These are phyloP conservation scores for Aspergillus phoenicis DNA, from an alignment of 2,329 filamentous ascomycete species.

Conservation along the genomic window DNA sequence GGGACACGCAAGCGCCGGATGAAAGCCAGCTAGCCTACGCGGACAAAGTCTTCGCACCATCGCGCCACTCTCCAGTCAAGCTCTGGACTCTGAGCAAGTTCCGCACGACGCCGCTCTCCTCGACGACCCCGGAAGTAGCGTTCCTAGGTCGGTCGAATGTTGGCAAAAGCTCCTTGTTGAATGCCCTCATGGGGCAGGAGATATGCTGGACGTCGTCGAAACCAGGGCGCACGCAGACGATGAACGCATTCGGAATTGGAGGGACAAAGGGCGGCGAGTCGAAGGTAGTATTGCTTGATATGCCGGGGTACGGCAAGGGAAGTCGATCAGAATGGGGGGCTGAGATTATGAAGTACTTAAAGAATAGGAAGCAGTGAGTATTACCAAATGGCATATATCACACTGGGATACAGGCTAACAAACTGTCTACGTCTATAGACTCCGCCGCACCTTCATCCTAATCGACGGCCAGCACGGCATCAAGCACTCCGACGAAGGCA, in stretches of 20 bases:
- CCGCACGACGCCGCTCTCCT: constrained; percentile 58
- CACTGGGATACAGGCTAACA: not conserved
- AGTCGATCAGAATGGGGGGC: constrained; percentile 64
- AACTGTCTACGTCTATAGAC: constrained; percentile 32
- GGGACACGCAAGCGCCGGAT: constrained; percentile 53
- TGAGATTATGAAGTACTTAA: constrained; percentile 70
- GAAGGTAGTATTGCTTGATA: constrained; percentile 65
- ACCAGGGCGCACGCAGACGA: constrained; percentile 63
- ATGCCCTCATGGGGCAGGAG: constrained; percentile 59
- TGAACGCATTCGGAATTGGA: constrained; percentile 68
- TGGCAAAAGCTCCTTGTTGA: constrained; percentile 68
- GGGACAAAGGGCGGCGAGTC: constrained; percentile 47
- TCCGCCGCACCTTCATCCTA: constrained; percentile 65
- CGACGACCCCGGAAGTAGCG: constrained; percentile 61
- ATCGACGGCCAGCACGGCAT: constrained; percentile 66
- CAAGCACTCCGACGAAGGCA: constrained; percentile 60
- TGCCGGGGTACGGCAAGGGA: constrained; percentile 70
- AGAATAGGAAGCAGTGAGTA: constrained; percentile 60
- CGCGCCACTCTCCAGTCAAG: constrained; percentile 55
- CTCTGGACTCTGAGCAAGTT: constrained; percentile 65
- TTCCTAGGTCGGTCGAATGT: constrained; percentile 73
- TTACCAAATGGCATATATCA: not conserved
- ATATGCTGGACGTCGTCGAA: constrained; percentile 61
- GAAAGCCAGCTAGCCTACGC: constrained; percentile 49
- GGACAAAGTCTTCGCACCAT: constrained; percentile 48